Evolutionary conservation across 2,329 filamentous ascomycete species (phyloP).

Genomic region (Fusarium redolens): DNA sequence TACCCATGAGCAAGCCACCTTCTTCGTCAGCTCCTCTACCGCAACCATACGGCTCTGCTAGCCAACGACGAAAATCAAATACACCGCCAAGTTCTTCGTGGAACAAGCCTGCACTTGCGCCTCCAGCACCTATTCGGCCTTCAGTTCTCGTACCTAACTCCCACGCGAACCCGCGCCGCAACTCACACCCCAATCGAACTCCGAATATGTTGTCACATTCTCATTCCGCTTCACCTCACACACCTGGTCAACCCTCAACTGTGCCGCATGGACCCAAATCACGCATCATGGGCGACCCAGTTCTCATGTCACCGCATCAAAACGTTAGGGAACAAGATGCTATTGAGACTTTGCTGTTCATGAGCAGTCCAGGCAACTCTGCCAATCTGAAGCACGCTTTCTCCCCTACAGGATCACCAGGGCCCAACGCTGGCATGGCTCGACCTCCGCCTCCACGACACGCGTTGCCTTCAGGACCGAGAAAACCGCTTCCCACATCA

Average conservation of each 20-base stretch:
- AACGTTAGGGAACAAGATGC: constrained; percentile 83
- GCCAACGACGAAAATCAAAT: constrained; percentile 45
- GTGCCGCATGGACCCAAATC: constrained; percentile 45
- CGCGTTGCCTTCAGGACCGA: constrained; percentile 60
- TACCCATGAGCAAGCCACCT: constrained; percentile 47
- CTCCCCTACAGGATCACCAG: constrained; percentile 56
- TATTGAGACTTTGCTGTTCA: constrained; percentile 81
- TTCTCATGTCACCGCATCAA: constrained; percentile 71
- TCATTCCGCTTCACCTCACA: constrained; percentile 60
- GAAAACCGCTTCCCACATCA: constrained; percentile 63
- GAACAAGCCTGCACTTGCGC: constrained; percentile 58
- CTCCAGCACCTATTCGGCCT: constrained; percentile 66
- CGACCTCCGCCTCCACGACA: constrained; percentile 43
- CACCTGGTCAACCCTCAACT: constrained; percentile 53
- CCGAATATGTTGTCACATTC: constrained; percentile 63
- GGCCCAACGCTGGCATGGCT: constrained; percentile 33
- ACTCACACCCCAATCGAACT: constrained; percentile 61
- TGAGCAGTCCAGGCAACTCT: constrained; percentile 83
- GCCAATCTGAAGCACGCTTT: constrained; percentile 69
- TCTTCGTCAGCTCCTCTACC: constrained; percentile 48
- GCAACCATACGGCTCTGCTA: constrained; percentile 40
- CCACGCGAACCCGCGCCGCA: constrained; percentile 58
- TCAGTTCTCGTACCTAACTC: constrained; percentile 52
- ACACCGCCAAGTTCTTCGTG: constrained; percentile 53
- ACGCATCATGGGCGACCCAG: constrained; percentile 59